Conservation (phyloP, 768 basidiomycete genomes). For the Mycena galericulata region DNA sequence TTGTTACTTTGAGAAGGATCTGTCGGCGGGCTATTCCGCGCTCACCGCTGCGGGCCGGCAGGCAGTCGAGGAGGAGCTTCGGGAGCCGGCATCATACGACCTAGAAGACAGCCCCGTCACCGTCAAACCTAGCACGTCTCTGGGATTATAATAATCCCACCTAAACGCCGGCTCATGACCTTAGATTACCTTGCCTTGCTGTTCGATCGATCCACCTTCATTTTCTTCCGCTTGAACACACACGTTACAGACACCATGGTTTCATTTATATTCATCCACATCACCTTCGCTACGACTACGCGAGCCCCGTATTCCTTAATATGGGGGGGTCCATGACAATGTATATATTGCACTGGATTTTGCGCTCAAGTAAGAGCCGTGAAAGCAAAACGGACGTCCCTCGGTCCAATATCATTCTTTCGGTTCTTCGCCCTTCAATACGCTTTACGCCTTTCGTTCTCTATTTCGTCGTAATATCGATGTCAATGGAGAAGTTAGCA, state of each 20-base stretch:
- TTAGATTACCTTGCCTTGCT: constrained; percentile 15
- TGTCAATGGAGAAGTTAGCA: too few relatives aligned
- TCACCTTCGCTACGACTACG: not conserved
- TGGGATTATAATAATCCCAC: not conserved
- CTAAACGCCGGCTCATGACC: not conserved
- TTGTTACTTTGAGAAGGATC: constrained; percentile 78
- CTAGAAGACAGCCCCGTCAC: constrained; percentile 39
- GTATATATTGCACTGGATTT: not conserved
- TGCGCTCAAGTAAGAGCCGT: too few relatives aligned
- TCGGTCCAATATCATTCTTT: too few relatives aligned
- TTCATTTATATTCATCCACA: not conserved
- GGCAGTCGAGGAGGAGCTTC: constrained; percentile 82
- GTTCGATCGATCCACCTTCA: not conserved
- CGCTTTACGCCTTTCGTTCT: too few relatives aligned
- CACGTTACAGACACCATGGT: not conserved
- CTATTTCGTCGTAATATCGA: too few relatives aligned
- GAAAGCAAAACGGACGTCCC: too few relatives aligned
- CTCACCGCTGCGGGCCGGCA: constrained; percentile 77
- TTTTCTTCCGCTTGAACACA: not conserved
- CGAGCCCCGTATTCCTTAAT: not conserved
- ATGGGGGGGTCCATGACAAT: not conserved
- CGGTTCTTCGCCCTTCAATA: too few relatives aligned
- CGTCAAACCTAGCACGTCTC: not conserved
- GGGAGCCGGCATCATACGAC: constrained; percentile 48
- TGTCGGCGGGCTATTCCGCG: constrained; percentile 71